Evolutionary conservation across 1,284 basidiomycete species (phyloP), one percentile per base, ranked within the genome.

Genomic region (Amylostereum chailletii): DNA sequence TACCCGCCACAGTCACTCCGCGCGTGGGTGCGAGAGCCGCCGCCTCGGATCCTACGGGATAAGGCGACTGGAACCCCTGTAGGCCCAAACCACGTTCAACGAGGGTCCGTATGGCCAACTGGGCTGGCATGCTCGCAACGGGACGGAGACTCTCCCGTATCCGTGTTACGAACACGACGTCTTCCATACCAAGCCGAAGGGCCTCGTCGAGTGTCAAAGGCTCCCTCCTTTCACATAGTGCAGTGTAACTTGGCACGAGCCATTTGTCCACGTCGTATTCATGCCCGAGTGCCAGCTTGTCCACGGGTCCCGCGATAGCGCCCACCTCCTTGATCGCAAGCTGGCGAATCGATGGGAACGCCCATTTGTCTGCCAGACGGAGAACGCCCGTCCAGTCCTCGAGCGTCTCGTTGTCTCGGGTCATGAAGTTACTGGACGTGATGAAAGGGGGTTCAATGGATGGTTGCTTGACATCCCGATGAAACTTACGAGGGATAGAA

Each of bases 331-430:
- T 29, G 27, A 53, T 47, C 8, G 55, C 53, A 19, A 54, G 47
- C 30, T 45, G 42, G 26, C 53, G 55, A 11, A 54, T 36, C 8
- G 55, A 56, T 2, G 48, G 9, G 34, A 57, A 52, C n/a, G 31
- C 44, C 56, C 56, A 57, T 11, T 11, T 34, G 2, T 51, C 53
- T 32, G 56, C 45, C 1, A 57, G 48, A 26, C 34, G 52, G 11
- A 57, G 51, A 5, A 56, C 49, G 2, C 50, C 48, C 26, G 48
- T 50, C 55, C 53, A 56, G n/a, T 49, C 49, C 11, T 48, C 52
- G 29, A 46, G 48, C 0, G 51, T 48, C 19, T n/a, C 34, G 10
- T 53, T 38, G 9, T 47, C 44, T 2, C 33, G 19, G 7, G 37
- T 45, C 10, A 48, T 51, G 34, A 55, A 56, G 37, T 56, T 38